Percentiles rank a stretch among this genome's conserved stretches.
Evolutionary conservation across 1,139 yeast genomes (phyloP).

Genomic region (Geotrichum armillariae): DNA sequence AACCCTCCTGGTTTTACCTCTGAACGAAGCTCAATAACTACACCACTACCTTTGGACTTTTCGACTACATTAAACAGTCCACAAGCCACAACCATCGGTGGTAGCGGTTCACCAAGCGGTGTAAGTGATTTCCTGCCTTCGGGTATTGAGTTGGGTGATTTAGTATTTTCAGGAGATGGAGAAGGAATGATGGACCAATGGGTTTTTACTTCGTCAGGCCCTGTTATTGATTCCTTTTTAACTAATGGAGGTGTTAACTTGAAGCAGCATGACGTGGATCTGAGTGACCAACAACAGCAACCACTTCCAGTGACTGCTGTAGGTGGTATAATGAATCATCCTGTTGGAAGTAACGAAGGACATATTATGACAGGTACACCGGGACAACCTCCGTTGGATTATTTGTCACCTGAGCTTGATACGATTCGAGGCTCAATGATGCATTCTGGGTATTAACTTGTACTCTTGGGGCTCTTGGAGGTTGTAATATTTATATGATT

Average conservation of each 20-base stretch:
- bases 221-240: slow-evolving; percentile 8
- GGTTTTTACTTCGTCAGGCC: slow-evolving; percentile 18
- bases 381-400: slow-evolving; percentile 7
- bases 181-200: slow-evolving; percentile 12
- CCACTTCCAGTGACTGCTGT: too few relatives aligned
- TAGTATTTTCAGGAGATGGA: slow-evolving; percentile 10
- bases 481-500: too few relatives aligned
- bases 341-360: too few relatives aligned
- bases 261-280: neutral
- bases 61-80: neutral
- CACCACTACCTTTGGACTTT: neutral
- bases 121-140: slow-evolving; percentile 1
- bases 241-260: neutral
- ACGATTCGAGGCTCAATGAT: slow-evolving; percentile 16
- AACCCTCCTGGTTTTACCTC: neutral
- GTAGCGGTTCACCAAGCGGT: neutral
- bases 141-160: slow-evolving; percentile 13
- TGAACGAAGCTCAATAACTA: neutral
- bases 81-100: neutral
- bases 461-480: too few relatives aligned
- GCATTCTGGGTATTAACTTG: slow-evolving; percentile 18
- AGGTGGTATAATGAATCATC: too few relatives aligned
- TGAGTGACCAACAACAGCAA: neutral
- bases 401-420: slow-evolving; percentile 17
- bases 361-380: too few relatives aligned